Percentiles rank a stretch among this genome's conserved stretches.
Conservation (phyloP, 768 basidiomycete species). For the Leccinum uliginosum region DNA sequence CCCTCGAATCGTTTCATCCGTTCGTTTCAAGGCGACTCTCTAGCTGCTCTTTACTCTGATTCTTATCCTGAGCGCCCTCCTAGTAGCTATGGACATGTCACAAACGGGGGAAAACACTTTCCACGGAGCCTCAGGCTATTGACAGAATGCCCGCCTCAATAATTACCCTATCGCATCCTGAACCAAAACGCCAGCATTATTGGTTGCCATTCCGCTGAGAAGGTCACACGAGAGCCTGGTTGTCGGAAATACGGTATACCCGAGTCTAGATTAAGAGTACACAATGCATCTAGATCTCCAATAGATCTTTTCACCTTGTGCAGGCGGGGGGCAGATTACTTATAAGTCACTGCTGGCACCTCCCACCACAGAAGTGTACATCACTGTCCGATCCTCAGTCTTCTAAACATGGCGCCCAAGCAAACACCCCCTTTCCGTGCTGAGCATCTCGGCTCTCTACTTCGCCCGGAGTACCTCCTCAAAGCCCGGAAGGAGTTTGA, state of each 20-base stretch:
- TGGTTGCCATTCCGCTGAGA: not conserved
- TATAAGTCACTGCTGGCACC: not conserved
- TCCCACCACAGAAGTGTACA: not conserved
- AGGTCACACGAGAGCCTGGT: not conserved
- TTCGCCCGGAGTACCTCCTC: constrained; percentile 38
- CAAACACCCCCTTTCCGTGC: constrained; percentile 42
- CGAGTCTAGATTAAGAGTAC: not conserved
- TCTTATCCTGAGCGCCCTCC: too few species aligned
- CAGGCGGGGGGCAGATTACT: not conserved
- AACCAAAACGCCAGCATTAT: not conserved
- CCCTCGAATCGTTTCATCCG: too few species aligned
- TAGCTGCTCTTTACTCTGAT: too few species aligned
- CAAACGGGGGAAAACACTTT: too few species aligned
- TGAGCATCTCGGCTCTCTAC: constrained; percentile 43
- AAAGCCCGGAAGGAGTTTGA: constrained; percentile 35
- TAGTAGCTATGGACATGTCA: too few species aligned
- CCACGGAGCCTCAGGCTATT: too few species aligned
- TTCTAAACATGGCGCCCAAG: constrained; percentile 15
- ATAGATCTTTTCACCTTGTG: too few species aligned
- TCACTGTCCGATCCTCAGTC: not conserved
- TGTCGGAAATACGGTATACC: not conserved
- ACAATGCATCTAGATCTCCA: not conserved
- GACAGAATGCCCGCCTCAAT: not conserved
- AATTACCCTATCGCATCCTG: not conserved
- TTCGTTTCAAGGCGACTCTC: not conserved